Base-by-base conservation (phyloP, 805 yeast genomes). In the Cyberlindnera nakhonratchasimensis region DNA sequence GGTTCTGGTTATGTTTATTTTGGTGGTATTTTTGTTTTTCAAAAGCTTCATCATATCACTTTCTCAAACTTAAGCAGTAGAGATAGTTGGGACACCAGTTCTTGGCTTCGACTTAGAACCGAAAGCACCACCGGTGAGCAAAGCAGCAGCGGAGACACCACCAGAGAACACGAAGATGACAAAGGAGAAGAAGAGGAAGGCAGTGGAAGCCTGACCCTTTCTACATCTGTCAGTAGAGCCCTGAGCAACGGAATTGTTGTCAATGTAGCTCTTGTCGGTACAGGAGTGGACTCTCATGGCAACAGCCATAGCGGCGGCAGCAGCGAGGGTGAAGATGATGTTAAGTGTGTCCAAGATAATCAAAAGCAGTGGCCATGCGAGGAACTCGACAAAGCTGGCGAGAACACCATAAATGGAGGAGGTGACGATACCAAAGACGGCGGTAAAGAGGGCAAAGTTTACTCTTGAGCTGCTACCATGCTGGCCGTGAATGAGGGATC, bases 301-400 rank as follows among this genome's bases (percentile, higher is more conserved):
- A 47, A 87, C 95, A 40, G 98, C 98, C 62, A 93, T 72, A 40
- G 96, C 96, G 45, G 95, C 80, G 58, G 90, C 98, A 52, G 87
- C 98, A 37, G 98, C 80, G 66, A 93, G 87, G 43, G 96, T 81
- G 81, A 93, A 93, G 55, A 90, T 85, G 56, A 80, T 69, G 77
- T 89, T 89, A 68, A 93, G 72, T 71, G 88, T 82, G 74, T 93
- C 99, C 61, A 87, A 70, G 43, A 70, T 56, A 46, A 83, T 79
- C 62, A 87, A 66, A 54, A 90, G 65, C 39, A 86, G 65, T 54
- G 98, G 98, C 84, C 95, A 86, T 32, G 96, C 95, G 48, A 91
- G 73, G 57, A 80, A 80, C 47, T 80, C 78, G 53, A 87, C 59
- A 57, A 93, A 80, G 71, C 76, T 79, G 29, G 97, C 96, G 39